Evolutionary conservation across 805 yeast species (phyloP).

Genomic region (Pichia phayaonensis): DNA sequence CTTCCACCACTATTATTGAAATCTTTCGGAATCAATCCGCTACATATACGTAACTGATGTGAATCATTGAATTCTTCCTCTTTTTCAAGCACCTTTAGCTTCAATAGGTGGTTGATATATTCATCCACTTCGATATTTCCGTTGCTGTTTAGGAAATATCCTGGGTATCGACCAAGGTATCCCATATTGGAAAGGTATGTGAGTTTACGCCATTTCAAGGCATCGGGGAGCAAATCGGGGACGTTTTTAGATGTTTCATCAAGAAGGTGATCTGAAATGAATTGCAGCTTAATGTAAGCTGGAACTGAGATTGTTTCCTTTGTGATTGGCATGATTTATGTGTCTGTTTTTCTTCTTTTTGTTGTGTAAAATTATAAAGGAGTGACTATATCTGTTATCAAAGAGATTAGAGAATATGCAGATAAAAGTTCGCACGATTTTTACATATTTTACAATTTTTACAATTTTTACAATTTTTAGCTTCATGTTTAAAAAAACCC

Average conservation of each 20-base stretch:
- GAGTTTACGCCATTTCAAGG: conserved; percentile 7
- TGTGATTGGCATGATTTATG: not conserved
- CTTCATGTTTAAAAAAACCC: conserved; percentile 1
- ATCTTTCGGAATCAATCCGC: not conserved
- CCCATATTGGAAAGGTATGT: conserved; percentile 1
- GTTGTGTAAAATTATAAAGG: too few species aligned
- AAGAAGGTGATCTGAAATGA: not conserved
- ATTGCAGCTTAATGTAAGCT: conserved; percentile 4
- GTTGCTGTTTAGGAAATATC: conserved; percentile 2
- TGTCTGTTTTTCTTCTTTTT: not conserved
- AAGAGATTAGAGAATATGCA: too few species aligned
- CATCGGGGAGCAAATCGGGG: not conserved
- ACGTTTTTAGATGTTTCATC: not conserved
- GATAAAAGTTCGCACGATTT: too few species aligned
- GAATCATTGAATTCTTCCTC: not conserved
- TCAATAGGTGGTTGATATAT: conserved; percentile 3
- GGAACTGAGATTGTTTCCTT: not conserved
- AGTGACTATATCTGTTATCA: not conserved
- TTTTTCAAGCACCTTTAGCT: not conserved
- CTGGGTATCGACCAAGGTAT: conserved; percentile 7
- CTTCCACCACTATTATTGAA: not conserved
- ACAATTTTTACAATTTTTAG: not conserved
- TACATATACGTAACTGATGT: not conserved
- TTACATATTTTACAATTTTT: too few species aligned
- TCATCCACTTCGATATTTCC: not conserved